phyloP scores from a whole-genome alignment of 2,329 filamentous ascomycete genomes.

The Periconia macrospinosa region DNA sequence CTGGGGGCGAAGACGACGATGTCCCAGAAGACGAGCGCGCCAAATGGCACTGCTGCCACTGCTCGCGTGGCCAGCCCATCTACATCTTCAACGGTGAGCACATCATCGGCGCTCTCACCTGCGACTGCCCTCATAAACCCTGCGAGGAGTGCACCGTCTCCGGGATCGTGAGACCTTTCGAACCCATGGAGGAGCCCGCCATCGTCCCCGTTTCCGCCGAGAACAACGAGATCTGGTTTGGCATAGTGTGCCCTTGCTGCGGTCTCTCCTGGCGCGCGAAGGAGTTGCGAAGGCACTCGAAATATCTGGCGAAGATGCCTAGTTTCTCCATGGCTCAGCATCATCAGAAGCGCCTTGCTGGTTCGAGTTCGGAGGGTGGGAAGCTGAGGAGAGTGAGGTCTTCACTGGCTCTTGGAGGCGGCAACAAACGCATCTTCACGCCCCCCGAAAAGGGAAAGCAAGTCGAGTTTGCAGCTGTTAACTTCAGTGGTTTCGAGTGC shows the following conservation, averaged over 20 bases:
- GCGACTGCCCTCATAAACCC: constrained; percentile 26
- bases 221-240: constrained; percentile 18
- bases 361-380: background rate
- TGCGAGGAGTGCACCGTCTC: constrained; percentile 24
- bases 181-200: constrained; percentile 27
- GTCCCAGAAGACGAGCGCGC: background rate
- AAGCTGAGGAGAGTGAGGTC: constrained; percentile 16
- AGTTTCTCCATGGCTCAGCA: constrained; percentile 5
- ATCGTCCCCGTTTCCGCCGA: constrained; percentile 16
- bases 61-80: background rate
- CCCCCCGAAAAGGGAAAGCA: constrained; percentile 10
- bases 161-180: constrained; percentile 21
- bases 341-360: constrained; percentile 4
- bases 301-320: constrained; percentile 16
- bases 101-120: constrained; percentile 20
- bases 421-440: constrained; percentile 1
- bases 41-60: constrained; percentile 12
- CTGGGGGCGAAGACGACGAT: background rate
- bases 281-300: constrained; percentile 8
- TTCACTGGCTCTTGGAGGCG: constrained; percentile 5
- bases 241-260: constrained; percentile 26
- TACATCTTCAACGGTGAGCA: constrained; percentile 10
- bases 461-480: constrained; percentile 17
- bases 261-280: constrained; percentile 26
- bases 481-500: constrained; percentile 24